Percentiles rank a stretch among this genome's conserved stretches.
phyloP scores from a whole-genome alignment of 768 basidiomycete genomes.

The Calvatia gigantea region DNA sequence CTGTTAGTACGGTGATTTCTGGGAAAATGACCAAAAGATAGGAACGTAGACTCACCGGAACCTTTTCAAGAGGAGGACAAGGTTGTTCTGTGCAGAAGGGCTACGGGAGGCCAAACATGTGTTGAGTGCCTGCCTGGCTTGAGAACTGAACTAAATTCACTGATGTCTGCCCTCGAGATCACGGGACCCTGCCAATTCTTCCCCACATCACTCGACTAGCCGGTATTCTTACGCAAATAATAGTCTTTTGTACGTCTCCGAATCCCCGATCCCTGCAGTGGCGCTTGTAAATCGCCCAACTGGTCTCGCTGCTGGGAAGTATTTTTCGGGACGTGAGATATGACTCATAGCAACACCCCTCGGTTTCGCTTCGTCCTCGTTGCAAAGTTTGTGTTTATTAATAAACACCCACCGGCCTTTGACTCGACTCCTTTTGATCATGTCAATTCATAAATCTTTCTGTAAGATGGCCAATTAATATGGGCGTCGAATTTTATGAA shows the following conservation, averaged over 20 bases:
- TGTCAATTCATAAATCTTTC: background rate
- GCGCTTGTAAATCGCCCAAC: no score
- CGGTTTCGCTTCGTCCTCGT: background rate
- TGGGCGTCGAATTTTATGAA: no score
- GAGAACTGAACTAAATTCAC: conserved; percentile 9
- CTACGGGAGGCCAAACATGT: conserved; percentile 13
- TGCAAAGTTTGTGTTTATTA: background rate
- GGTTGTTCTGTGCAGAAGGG: background rate
- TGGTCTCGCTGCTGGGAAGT: no score
- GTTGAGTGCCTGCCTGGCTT: conserved; percentile 14
- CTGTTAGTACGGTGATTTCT: background rate
- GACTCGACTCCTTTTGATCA: background rate
- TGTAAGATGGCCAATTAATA: no score
- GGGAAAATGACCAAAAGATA: background rate
- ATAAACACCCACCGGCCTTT: background rate
- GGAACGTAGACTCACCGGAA: background rate
- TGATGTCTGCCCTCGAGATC: conserved; percentile 11
- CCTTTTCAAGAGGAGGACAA: background rate
- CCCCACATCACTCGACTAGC: conserved; percentile 1
- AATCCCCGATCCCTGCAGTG: no score
- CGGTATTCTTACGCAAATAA: background rate
- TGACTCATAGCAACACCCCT: background rate
- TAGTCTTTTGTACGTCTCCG: background rate
- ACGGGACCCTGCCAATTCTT: conserved; percentile 9
- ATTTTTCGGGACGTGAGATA: no score